Conservation (phyloP, 2,329 filamentous ascomycete genomes). For the Cercospora sp. region DNA sequence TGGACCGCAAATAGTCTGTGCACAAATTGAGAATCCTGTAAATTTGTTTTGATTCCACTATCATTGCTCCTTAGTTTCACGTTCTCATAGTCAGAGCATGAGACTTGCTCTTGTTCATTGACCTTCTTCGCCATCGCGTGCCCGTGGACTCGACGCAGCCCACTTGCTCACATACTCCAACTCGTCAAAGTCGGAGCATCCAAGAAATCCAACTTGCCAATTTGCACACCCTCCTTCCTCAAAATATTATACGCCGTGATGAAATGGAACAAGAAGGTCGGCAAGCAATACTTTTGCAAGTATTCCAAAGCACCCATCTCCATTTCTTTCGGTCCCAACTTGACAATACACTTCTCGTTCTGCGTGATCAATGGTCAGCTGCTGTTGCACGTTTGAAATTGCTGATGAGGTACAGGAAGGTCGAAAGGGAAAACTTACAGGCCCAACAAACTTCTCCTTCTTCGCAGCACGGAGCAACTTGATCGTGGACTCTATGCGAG, state of each 20-base stretch:
- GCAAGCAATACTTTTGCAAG: constrained; percentile 51
- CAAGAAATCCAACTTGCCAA: constrained; percentile 63
- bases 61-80: too few relatives aligned
- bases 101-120: too few relatives aligned
- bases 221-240: constrained; percentile 59
- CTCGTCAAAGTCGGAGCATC: constrained; percentile 29
- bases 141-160: too few relatives aligned
- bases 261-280: constrained; percentile 66
- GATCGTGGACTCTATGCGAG: constrained; percentile 51
- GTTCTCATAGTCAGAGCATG: too few relatives aligned
- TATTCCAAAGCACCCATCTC: constrained; percentile 51
- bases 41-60: too few relatives aligned
- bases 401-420: too few relatives aligned
- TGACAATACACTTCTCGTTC: neutral
- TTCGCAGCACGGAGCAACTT: constrained; percentile 50
- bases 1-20: constrained; percentile 51
- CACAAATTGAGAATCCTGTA: too few relatives aligned
- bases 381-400: too few relatives aligned
- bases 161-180: neutral
- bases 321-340: neutral
- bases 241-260: constrained; percentile 61
- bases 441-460: constrained; percentile 44
- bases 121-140: too few relatives aligned
- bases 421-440: neutral
- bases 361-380: too few relatives aligned